Evolutionary conservation across 2,329 filamentous ascomycete species (phyloP).

Genomic region (Madurella fahalii): DNA sequence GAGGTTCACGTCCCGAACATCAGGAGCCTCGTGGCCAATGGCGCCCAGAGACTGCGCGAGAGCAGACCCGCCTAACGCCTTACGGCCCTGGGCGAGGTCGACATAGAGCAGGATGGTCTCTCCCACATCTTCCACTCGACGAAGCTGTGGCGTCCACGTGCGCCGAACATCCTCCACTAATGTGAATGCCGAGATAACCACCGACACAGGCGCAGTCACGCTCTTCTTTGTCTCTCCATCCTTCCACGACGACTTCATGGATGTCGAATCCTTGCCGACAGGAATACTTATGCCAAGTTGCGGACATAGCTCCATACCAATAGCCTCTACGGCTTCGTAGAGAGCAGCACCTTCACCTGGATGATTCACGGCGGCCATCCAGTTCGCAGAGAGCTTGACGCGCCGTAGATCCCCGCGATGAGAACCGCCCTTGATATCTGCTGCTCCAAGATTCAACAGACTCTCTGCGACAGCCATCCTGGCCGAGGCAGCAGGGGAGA

Average conservation of each 20-base stretch:
- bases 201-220: conserved; percentile 86
- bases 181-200: conserved; percentile 87
- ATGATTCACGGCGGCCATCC: conserved; percentile 97
- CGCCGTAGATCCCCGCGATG: conserved; percentile 66
- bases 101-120: conserved; percentile 87
- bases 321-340: conserved; percentile 89
- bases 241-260: conserved; percentile 97
- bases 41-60: conserved; percentile 86
- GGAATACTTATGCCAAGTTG: conserved; percentile 89
- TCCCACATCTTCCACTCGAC: conserved; percentile 78
- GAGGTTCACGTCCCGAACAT: conserved; percentile 76
- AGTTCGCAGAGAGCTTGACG: conserved; percentile 90
- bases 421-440: conserved; percentile 44
- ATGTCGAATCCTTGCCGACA: conserved; percentile 96
- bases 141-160: conserved; percentile 91
- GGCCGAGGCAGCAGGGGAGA: conserved; percentile 84
- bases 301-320: conserved; percentile 88
- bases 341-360: conserved; percentile 87
- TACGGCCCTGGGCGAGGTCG: conserved; percentile 76
- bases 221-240: conserved; percentile 75
- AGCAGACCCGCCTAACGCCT: conserved; percentile 84
- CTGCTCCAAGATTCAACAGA: conserved; percentile 87
- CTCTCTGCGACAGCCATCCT: conserved; percentile 96
- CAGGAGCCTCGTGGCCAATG: conserved; percentile 78
- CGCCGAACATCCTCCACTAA: conserved; percentile 75